Evolutionary conservation across 1,284 basidiomycete species (phyloP).

Genomic region (Fomitopsis schrenkii): DNA sequence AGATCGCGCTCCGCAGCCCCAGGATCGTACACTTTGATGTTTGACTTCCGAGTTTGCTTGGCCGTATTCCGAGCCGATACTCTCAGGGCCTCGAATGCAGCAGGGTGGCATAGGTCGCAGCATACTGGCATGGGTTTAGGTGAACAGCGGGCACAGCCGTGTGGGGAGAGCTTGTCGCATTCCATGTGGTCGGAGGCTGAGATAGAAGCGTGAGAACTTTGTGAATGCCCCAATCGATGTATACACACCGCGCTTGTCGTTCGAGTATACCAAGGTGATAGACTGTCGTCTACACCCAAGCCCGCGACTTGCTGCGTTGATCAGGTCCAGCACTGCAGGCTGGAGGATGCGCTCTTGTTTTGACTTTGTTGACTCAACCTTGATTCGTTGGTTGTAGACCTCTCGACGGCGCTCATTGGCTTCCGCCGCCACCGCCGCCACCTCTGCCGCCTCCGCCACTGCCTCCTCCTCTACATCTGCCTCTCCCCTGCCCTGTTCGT

Average conservation of each 20-base stretch:
- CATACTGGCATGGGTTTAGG: not conserved
- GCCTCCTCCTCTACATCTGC: too few relatives aligned
- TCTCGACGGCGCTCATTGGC: not conserved
- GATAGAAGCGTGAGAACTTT: not conserved
- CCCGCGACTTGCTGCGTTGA: not conserved
- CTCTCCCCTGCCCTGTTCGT: too few relatives aligned
- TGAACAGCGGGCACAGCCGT: slow-evolving; percentile 5
- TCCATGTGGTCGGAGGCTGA: not conserved
- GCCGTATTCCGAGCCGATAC: not conserved
- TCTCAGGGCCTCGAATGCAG: not conserved
- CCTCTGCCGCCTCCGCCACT: too few relatives aligned
- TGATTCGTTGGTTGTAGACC: not conserved
- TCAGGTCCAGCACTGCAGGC: not conserved
- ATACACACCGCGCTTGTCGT: not conserved
- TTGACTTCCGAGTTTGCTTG: not conserved
- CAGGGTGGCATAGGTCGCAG: slow-evolving; percentile 9
- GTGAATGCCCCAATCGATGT: not conserved
- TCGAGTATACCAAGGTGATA: not conserved
- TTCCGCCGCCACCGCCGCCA: not conserved
- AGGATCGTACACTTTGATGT: not conserved
- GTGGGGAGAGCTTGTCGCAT: not conserved
- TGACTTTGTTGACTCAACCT: not conserved
- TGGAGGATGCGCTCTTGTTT: not conserved
- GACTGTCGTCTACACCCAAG: not conserved
- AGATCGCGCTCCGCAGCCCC: not conserved